Conservation (phyloP, 495 filamentous ascomycete genomes). For the Lasiosphaeris hirsuta region DNA sequence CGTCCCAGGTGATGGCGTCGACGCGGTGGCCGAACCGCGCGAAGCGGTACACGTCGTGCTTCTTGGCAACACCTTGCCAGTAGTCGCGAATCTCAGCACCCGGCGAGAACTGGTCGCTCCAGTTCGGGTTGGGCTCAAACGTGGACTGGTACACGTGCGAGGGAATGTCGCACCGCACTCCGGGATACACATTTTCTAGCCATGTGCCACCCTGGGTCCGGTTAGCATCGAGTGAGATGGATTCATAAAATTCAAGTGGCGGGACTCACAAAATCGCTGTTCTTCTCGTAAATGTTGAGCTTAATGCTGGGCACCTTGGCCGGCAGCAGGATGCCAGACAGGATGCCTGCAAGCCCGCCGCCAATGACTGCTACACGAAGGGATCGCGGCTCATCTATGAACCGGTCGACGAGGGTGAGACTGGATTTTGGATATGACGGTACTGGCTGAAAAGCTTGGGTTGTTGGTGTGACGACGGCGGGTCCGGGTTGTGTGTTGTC, state of each 20-base stretch:
- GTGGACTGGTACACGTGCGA: slow-evolving; percentile 67
- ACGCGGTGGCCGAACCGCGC: slow-evolving; percentile 50
- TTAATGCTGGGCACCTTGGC: slow-evolving; percentile 55
- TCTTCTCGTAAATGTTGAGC: slow-evolving; percentile 71
- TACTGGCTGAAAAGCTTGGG: neutral
- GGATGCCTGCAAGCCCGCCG: slow-evolving; percentile 62
- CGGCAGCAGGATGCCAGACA: slow-evolving; percentile 57
- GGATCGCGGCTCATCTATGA: slow-evolving; percentile 55
- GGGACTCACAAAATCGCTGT: slow-evolving; percentile 51
- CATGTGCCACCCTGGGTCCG: slow-evolving; percentile 1
- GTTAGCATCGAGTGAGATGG: neutral
- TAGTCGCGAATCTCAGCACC: slow-evolving; percentile 64
- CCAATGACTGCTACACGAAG: slow-evolving; percentile 62
- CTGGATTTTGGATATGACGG: slow-evolving; percentile 24
- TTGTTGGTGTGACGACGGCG: neutral
- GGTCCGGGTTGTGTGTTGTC: slow-evolving; percentile 3
- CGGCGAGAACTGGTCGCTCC: slow-evolving; percentile 62
- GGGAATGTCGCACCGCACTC: slow-evolving; percentile 62
- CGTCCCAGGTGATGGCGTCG: slow-evolving; percentile 53
- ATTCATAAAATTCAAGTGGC: neutral
- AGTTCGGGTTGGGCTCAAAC: slow-evolving; percentile 63
- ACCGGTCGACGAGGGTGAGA: slow-evolving; percentile 41
- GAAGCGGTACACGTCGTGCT: slow-evolving; percentile 60
- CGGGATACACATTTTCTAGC: slow-evolving; percentile 61
- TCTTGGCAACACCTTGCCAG: slow-evolving; percentile 56